phyloP scores from a whole-genome alignment of 169 alveolate species.

The Ichthyophthirius multifiliis region DNA sequence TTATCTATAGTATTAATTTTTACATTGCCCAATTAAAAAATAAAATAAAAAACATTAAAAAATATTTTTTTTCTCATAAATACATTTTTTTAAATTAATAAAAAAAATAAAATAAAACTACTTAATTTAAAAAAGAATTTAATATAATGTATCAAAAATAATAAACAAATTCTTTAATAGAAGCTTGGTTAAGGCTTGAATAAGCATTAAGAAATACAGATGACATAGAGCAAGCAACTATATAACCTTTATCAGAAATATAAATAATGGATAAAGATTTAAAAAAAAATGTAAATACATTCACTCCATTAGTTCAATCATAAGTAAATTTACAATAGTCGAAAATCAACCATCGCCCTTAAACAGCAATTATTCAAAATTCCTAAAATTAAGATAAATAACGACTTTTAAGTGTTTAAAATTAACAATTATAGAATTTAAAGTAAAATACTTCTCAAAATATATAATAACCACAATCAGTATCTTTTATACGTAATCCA shows the following conservation, averaged over 20 bases:
- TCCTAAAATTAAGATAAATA: not conserved
- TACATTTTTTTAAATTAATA: too few species aligned
- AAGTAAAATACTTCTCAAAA: not conserved
- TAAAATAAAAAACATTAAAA: too few species aligned
- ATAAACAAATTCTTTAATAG: slow-evolving; percentile 2
- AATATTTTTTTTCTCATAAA: too few species aligned
- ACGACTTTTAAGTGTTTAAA: not conserved
- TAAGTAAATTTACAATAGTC: not conserved
- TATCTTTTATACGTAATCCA: not conserved
- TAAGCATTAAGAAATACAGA: not conserved
- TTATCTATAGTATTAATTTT: too few species aligned
- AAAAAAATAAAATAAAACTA: too few species aligned
- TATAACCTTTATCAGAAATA: not conserved
- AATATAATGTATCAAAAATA: too few species aligned
- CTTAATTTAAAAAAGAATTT: too few species aligned
- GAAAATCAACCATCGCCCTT: not conserved
- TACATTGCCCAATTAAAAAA: too few species aligned
- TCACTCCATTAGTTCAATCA: not conserved
- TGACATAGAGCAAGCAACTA: not conserved
- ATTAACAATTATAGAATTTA: not conserved
- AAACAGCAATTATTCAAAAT: not conserved
- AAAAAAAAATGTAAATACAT: not conserved
- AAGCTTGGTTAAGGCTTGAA: not conserved
- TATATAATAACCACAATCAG: not conserved
- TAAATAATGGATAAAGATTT: not conserved